A percentile compares a stretch with the other conserved stretches of the same genome.
These are phyloP conservation scores for Rutstroemia sp. DNA, from an alignment of 2,329 filamentous ascomycete species.

Conservation along the genomic window DNA sequence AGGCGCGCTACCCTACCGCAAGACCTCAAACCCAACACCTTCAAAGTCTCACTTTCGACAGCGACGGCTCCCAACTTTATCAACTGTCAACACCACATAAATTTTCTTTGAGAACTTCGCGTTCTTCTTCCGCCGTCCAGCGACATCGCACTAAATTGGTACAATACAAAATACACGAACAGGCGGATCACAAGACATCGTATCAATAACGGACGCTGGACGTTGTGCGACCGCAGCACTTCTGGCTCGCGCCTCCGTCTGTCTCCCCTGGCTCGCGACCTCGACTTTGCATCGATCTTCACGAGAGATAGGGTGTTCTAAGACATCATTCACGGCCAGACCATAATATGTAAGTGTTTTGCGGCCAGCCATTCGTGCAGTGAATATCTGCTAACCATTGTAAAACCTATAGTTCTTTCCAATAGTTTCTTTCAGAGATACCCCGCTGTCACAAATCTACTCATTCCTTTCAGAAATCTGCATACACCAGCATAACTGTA, in stretches of 20 bases:
- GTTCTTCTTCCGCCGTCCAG: too few species aligned
- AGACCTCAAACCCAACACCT: not conserved
- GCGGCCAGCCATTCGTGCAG: not conserved
- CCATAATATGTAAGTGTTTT: conserved; percentile 5
- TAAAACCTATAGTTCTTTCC: conserved; percentile 3
- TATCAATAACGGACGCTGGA: not conserved
- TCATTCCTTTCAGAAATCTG: conserved; percentile 4
- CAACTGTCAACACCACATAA: not conserved
- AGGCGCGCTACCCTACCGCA: not conserved
- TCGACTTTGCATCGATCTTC: not conserved
- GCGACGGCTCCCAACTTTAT: not conserved
- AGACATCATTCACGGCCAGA: not conserved
- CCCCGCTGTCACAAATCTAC: conserved; percentile 20
- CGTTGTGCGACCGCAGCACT: not conserved
- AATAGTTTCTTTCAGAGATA: conserved; percentile 23
- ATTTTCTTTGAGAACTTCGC: too few species aligned
- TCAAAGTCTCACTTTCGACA: not conserved
- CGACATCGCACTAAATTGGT: too few species aligned
- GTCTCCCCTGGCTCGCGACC: conserved; percentile 1
- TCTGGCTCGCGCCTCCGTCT: not conserved
- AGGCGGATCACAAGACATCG: not conserved
- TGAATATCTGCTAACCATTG: not conserved
- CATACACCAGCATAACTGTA: conserved; percentile 12
- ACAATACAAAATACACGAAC: not conserved
- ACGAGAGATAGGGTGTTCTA: not conserved